A percentile compares a stretch with the other conserved stretches of the same genome.
phyloP scores from a whole-genome alignment of 73 alveolate genomes.

The Paramecium caudatum region DNA sequence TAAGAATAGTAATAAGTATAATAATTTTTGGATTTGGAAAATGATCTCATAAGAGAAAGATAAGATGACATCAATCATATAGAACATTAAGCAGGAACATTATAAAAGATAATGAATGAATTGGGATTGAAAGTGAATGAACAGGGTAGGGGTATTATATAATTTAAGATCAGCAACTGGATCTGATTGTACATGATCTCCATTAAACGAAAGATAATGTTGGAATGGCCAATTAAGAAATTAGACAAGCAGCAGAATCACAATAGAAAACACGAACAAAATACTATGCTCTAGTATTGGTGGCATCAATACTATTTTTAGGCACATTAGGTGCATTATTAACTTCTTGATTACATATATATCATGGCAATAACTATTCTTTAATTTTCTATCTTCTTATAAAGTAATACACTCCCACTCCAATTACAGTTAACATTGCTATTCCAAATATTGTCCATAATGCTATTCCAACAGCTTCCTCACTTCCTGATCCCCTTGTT shows the following conservation, averaged over 20 bases:
- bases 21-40: not conserved
- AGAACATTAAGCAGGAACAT: not conserved
- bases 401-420: not conserved
- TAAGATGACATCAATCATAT: conserved; percentile 12
- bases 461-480: not conserved
- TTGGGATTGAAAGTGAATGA: conserved; percentile 46
- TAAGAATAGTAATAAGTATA: not conserved
- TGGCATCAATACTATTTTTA: conserved; percentile 1
- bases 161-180: conserved; percentile 19
- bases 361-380: conserved; percentile 1
- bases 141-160: conserved; percentile 3
- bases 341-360: conserved; percentile 25
- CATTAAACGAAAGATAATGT: conserved; percentile 8
- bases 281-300: not conserved
- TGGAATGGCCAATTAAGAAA: not conserved
- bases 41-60: not conserved
- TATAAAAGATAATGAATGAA: conserved; percentile 12
- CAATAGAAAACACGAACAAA: not conserved
- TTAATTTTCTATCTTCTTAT: conserved; percentile 24
- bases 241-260: conserved; percentile 5
- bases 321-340: conserved; percentile 46
- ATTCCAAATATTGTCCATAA: conserved; percentile 8
- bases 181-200: conserved; percentile 34
- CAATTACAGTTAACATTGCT: not conserved
- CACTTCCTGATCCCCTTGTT: not conserved